A percentile compares a stretch with the other conserved stretches of the same genome.
Evolutionary conservation across 441 rosid genomes (phyloP).

Genomic region (Daphne laureola): DNA sequence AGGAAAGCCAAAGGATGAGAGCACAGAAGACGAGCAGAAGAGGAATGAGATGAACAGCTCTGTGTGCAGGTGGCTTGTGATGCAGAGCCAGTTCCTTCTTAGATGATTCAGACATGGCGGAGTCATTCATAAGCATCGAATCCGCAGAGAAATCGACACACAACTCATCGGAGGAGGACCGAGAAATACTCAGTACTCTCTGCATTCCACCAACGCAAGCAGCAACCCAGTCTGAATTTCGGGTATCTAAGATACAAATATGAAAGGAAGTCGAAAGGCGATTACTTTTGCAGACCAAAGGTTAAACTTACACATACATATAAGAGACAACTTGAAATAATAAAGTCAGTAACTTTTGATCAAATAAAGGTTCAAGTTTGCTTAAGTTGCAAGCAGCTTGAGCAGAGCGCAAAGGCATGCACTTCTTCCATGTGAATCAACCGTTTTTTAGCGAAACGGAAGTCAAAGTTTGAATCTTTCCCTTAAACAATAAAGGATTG

Average conservation of each 20-base stretch:
- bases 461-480: too few species aligned
- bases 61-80: slow-evolving; percentile 31
- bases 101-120: slow-evolving; percentile 19
- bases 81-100: slow-evolving; percentile 43
- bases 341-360: too few species aligned
- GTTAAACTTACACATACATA: background rate
- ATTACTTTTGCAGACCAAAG: background rate
- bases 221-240: too few species aligned
- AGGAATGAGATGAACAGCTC: slow-evolving; percentile 58
- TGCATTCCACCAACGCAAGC: slow-evolving; percentile 25
- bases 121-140: slow-evolving; percentile 8
- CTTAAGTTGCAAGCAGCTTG: too few species aligned
- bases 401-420: too few species aligned
- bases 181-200: slow-evolving; percentile 23
- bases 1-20: slow-evolving; percentile 56
- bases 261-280: background rate
- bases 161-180: slow-evolving; percentile 45
- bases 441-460: too few species aligned
- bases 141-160: slow-evolving; percentile 21
- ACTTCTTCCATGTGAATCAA: too few species aligned
- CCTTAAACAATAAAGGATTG: too few species aligned
- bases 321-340: background rate
- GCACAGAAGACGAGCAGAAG: slow-evolving; percentile 47
- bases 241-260: background rate
- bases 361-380: too few species aligned